Conservation (phyloP, 345 rosid species). For the rapeseed (Brassica napus) region DNA sequence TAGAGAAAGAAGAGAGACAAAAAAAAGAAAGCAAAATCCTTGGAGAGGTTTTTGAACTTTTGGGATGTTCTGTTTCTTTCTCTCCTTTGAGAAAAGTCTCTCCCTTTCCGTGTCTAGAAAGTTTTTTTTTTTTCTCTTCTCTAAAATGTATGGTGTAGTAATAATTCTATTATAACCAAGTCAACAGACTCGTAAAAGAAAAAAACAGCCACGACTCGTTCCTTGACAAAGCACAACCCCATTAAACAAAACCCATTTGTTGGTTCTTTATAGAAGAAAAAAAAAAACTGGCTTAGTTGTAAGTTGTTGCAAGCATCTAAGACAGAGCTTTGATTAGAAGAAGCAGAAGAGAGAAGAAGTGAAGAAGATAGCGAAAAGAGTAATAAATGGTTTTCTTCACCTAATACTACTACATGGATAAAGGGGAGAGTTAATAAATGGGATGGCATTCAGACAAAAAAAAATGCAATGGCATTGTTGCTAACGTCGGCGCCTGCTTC, state of each 20-base stretch:
- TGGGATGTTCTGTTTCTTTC: background rate
- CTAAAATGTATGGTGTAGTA: background rate
- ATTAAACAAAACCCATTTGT: slow-evolving; percentile 18
- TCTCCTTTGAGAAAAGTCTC: slow-evolving; percentile 32
- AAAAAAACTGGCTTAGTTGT: background rate
- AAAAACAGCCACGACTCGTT: slow-evolving; percentile 29
- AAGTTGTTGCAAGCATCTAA: background rate
- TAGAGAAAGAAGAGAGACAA: slow-evolving; percentile 34
- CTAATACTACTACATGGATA: background rate
- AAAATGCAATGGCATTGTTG: background rate
- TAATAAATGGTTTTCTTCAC: slow-evolving; percentile 7
- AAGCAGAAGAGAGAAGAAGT: background rate
- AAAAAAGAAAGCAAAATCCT: slow-evolving; percentile 21
- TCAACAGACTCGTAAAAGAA: slow-evolving; percentile 14
- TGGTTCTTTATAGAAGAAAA: background rate
- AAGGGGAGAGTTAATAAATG: slow-evolving; percentile 18
- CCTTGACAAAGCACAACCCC: slow-evolving; percentile 13
- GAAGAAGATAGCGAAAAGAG: background rate
- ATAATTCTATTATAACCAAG: slow-evolving; percentile 1
- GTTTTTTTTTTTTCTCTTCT: background rate
- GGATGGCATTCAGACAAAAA: background rate
- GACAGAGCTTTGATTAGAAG: background rate
- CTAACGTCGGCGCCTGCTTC: slow-evolving; percentile 39
- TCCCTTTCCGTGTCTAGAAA: slow-evolving; percentile 41
- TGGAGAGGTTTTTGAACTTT: slow-evolving; percentile 8